These are phyloP conservation scores for Tetragonia tetragonoides DNA, from an alignment of 148 eudicot species.

Conservation along the genomic window DNA sequence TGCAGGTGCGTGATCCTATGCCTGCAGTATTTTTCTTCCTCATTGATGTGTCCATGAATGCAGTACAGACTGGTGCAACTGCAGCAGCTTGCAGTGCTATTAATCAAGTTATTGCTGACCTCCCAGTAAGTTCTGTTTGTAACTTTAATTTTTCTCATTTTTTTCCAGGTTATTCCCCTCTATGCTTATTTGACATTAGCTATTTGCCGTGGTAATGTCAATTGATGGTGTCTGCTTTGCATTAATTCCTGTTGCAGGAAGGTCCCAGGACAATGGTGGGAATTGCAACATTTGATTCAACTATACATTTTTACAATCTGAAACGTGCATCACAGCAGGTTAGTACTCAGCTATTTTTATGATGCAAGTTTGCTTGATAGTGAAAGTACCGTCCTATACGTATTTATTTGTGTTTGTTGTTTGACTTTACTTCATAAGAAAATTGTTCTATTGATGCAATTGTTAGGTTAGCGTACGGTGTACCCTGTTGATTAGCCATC, in stretches of 20 bases:
- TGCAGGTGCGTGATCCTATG: conserved; percentile 97
- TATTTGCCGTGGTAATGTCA: neutral
- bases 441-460: neutral
- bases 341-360: neutral
- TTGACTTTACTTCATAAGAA: neutral
- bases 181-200: neutral
- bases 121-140: conserved; percentile 65
- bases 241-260: conserved; percentile 48
- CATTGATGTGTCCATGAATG: conserved; percentile 88
- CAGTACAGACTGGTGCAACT: conserved; percentile 95
- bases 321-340: conserved; percentile 95
- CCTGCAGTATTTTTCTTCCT: conserved; percentile 94
- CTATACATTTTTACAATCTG: conserved; percentile 86
- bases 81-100: conserved; percentile 98
- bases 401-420: neutral
- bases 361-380: conserved; percentile 7
- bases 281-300: conserved; percentile 89
- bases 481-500: too few species aligned
- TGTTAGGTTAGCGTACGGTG: neutral
- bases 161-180: neutral
- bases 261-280: conserved; percentile 92
- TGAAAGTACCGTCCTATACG: neutral
- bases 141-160: neutral
- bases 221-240: neutral
- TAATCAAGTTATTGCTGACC: conserved; percentile 87